Evolutionary conservation across 371 early-diverging fungal species (phyloP), one percentile per base, ranked within the genome.

Genomic region (Saksenaea vasiformis): DNA sequence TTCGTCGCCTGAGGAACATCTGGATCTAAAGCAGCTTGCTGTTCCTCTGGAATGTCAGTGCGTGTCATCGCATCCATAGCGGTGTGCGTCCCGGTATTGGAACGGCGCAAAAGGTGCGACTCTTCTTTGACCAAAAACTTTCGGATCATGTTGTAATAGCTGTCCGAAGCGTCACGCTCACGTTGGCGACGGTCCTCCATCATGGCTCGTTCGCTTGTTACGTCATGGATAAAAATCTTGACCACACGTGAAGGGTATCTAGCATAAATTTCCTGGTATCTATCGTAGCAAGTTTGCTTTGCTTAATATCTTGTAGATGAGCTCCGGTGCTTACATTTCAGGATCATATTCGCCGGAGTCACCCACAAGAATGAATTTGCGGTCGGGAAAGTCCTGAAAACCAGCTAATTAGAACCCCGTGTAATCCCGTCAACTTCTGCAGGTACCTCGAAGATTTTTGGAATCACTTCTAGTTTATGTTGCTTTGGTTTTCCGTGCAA

Each of bases 291-390:
- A 38, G 5, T 24, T n/a, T 56, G 27, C 13, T 47, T 24, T 27
- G 9, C 28, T n/a, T n/a, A n/a, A n/a, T n/a, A 36, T 15, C 26
- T 2, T 27, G 1, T 19, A 9, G 10, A 19, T 31, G 4, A 7
- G 34, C 13, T 61, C 27, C n/a, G 13, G 15, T 13, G 53, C 61
- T 64, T 75, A 84, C 74, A 83, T 79, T 73, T 89, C 88, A 35
- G 87, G 84, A 66, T 91, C 91, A 22, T 81, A 73, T 67, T 91
- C 90, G 53, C 91, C 91, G 37, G 86, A 83, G 63, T 91, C 91
- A n/a, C 91, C 91, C 9, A 91, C 77, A 8, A 91, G 78, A 57
- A 91, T 84, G 65, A 89, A 91, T 66, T 86, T 85, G 22, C 89
- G 83, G n/a, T 79, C 58, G 1, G 90, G 90, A 43, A 88, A 70